phyloP scores from a whole-genome alignment of 2,329 filamentous ascomycete genomes.

The Phaeosphaeria sp. region DNA sequence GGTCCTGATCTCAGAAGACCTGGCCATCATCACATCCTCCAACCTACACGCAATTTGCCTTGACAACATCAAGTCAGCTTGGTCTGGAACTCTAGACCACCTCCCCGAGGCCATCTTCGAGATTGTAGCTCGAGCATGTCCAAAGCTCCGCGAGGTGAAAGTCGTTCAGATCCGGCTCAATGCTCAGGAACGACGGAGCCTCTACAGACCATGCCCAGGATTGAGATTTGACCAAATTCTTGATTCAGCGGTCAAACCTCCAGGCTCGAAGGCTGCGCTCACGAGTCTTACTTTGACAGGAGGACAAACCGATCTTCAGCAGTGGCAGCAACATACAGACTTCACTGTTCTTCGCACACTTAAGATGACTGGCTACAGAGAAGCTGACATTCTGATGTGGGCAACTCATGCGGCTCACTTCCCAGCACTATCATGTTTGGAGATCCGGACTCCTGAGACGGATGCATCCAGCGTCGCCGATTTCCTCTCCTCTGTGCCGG shows the following conservation, averaged over 20 bases:
- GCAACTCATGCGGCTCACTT: neutral
- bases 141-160: neutral
- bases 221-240: neutral
- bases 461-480: neutral
- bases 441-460: neutral
- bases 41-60: neutral
- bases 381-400: neutral
- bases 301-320: neutral
- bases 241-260: neutral
- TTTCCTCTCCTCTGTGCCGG: neutral
- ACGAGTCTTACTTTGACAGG: neutral
- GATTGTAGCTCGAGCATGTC: neutral
- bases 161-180: neutral
- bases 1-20: neutral
- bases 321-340: neutral
- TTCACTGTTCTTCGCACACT: neutral
- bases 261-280: neutral
- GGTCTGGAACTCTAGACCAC: neutral
- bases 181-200: neutral
- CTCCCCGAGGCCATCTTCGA: neutral
- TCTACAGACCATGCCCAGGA: neutral
- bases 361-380: neutral
- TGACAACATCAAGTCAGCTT: too few relatives aligned
- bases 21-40: neutral
- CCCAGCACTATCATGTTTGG: neutral